phyloP scores from a whole-genome alignment of 371 early-diverging fungal genomes.

The Mortierella sp. region DNA sequence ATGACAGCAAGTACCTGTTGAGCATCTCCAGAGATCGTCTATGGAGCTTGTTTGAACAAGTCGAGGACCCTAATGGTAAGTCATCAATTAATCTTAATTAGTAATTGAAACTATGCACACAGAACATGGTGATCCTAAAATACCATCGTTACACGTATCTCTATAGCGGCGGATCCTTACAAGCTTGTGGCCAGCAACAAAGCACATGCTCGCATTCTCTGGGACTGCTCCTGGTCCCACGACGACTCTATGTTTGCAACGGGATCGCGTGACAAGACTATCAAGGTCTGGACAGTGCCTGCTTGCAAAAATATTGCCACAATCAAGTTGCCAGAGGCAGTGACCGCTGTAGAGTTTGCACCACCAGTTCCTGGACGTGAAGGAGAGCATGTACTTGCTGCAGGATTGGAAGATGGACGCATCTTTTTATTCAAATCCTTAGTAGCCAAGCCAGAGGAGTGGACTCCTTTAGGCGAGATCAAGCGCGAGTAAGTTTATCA shows the following conservation, averaged over 20 bases:
- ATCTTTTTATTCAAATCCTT: constrained; percentile 67
- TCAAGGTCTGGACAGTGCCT: constrained; percentile 80
- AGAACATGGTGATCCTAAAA: no score
- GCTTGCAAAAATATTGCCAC: constrained; percentile 63
- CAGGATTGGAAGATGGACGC: constrained; percentile 86
- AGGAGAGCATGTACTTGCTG: constrained; percentile 72
- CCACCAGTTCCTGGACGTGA: constrained; percentile 63
- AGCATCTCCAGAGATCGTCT: constrained; percentile 92
- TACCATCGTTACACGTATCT: background rate
- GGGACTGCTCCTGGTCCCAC: constrained; percentile 89
- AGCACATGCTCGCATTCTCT: constrained; percentile 95
- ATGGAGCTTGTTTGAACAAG: constrained; percentile 83
- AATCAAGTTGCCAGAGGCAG: constrained; percentile 78
- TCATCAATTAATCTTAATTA: background rate
- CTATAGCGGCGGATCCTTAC: constrained; percentile 62
- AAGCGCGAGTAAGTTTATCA: constrained; percentile 62
- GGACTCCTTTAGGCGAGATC: constrained; percentile 60
- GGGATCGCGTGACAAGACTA: constrained; percentile 92
- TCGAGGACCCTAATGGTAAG: constrained; percentile 53
- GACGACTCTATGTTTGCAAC: constrained; percentile 90
- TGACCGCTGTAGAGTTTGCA: constrained; percentile 87
- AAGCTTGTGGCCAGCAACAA: constrained; percentile 72
- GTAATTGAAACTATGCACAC: no score
- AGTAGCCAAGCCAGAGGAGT: constrained; percentile 44
- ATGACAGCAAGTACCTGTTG: constrained; percentile 76